Evolutionary conservation across 306 rosid genomes (phyloP).

Genomic region (Vachellia pachyceras): DNA sequence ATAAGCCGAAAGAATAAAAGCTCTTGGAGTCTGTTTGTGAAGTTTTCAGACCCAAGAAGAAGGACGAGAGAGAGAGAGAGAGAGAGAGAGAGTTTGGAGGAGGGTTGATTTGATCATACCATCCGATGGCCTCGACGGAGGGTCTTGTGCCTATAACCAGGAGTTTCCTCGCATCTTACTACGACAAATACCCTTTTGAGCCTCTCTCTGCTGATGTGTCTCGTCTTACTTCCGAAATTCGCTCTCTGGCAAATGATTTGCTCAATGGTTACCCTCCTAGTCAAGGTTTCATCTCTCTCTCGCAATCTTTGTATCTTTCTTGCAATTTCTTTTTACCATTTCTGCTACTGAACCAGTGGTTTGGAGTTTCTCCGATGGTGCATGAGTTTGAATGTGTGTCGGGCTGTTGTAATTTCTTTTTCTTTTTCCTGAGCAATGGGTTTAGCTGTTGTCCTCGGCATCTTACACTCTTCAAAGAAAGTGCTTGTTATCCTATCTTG

Average conservation of each 20-base stretch:
- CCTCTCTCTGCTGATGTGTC: constrained; percentile 75
- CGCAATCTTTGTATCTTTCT: neutral
- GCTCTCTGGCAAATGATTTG: constrained; percentile 56
- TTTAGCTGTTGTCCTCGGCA: neutral
- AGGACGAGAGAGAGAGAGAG: neutral
- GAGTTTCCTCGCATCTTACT: constrained; percentile 72
- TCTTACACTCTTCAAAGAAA: neutral
- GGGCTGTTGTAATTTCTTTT: neutral
- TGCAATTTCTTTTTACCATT: neutral
- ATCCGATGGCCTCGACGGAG: constrained; percentile 79
- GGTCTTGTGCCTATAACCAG: constrained; percentile 93
- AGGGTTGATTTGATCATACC: constrained; percentile 1
- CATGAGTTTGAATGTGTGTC: neutral
- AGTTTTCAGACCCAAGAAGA: neutral
- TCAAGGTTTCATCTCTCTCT: constrained; percentile 49
- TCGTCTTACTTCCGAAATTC: constrained; percentile 72
- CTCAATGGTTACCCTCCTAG: constrained; percentile 55
- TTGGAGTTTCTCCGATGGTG: neutral
- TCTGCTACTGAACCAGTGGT: neutral
- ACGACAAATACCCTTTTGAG: constrained; percentile 72
- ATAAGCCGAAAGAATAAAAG: constrained; percentile 26
- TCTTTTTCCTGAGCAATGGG: neutral
- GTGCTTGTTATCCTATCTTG: neutral
- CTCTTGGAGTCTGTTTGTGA: too few species aligned
- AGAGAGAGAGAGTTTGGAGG: neutral